Base-by-base conservation (phyloP, 768 basidiomycete genomes). In the Leccinellum luteum region DNA sequence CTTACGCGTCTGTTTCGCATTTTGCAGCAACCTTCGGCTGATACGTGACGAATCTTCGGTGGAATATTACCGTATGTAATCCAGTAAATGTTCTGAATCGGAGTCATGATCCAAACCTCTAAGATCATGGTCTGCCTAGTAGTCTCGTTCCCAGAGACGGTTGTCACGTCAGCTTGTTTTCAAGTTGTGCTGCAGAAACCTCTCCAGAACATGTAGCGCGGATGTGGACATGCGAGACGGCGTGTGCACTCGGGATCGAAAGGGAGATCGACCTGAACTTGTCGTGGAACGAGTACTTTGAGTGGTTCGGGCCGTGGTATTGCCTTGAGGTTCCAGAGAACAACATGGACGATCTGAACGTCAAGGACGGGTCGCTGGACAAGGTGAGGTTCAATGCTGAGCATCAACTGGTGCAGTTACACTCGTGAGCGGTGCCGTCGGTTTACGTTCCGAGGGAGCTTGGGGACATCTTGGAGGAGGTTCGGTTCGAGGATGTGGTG, bases 151-250 rank as follows among this genome's bases (percentile, higher is more conserved):
- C n/a, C n/a, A n/a, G n/a, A n/a, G n/a, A n/a, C n/a, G n/a, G n/a
- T n/a, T n/a, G n/a, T n/a, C n/a, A n/a, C n/a, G n/a, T n/a, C n/a
- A n/a, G n/a, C n/a, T n/a, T n/a, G n/a, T n/a, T n/a, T n/a, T n/a
- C n/a, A n/a, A n/a, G n/a, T n/a, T n/a, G n/a, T n/a, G n/a, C n/a
- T n/a, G n/a, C n/a, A n/a, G n/a, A n/a, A n/a, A n/a, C n/a, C n/a
- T n/a, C n/a, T n/a, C n/a, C n/a, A n/a, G n/a, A n/a, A n/a, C n/a
- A n/a, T n/a, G n/a, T n/a, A n/a, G n/a, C n/a, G n/a, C n/a, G n/a
- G n/a, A 85, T 89, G 34, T 99, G 96, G 96, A 87, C 94, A 30
- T 96, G 92, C 76, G 96, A 99, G 73, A 99, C 97, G 0, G 96
- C 94, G 1, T 90, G 95, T 65, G 92, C 93, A 21, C 81, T 94